A percentile compares a stretch with the other conserved stretches of the same genome.
Evolutionary conservation across 176 grass and related monocot genomes (phyloP).

Genomic region (Oryza rufipogon): DNA sequence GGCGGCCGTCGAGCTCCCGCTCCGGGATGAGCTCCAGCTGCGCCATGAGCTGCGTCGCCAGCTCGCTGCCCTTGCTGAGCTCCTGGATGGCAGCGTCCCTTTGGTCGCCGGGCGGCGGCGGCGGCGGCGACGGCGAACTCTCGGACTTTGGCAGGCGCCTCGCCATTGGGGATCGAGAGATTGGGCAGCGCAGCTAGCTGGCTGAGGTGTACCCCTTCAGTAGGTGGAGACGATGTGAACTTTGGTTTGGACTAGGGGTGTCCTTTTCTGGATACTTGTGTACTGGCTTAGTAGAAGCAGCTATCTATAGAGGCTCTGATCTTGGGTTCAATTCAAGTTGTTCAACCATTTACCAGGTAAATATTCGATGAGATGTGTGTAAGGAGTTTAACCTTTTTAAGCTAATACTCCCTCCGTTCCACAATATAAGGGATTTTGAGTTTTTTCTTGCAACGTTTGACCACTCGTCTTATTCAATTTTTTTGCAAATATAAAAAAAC

Average conservation of each 20-base stretch:
- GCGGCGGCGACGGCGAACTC: conserved; percentile 1
- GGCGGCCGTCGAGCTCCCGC: conserved; percentile 6
- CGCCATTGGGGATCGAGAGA: background rate
- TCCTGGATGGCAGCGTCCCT: conserved; percentile 42
- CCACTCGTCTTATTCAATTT: too few relatives aligned
- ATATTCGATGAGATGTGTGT: too few relatives aligned
- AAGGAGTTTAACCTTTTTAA: too few relatives aligned
- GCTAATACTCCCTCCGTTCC: too few relatives aligned
- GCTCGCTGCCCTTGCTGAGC: conserved; percentile 29
- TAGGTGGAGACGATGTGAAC: conserved; percentile 18
- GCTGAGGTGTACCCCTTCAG: background rate
- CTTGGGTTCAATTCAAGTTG: too few relatives aligned
- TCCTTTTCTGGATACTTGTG: background rate
- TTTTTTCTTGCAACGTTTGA: too few relatives aligned
- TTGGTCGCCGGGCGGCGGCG: background rate
- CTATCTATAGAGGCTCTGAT: too few relatives aligned
- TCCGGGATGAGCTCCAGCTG: conserved; percentile 48
- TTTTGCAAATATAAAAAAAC: too few relatives aligned
- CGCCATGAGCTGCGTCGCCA: conserved; percentile 35
- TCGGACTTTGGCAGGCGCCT: conserved; percentile 20
- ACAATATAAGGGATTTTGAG: too few relatives aligned
- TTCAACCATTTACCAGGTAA: too few relatives aligned
- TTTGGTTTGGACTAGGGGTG: background rate
- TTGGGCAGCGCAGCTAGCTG: background rate
- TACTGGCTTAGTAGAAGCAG: background rate